phyloP scores from a whole-genome alignment of 2,329 filamentous ascomycete species.

The Claviceps capensis region DNA sequence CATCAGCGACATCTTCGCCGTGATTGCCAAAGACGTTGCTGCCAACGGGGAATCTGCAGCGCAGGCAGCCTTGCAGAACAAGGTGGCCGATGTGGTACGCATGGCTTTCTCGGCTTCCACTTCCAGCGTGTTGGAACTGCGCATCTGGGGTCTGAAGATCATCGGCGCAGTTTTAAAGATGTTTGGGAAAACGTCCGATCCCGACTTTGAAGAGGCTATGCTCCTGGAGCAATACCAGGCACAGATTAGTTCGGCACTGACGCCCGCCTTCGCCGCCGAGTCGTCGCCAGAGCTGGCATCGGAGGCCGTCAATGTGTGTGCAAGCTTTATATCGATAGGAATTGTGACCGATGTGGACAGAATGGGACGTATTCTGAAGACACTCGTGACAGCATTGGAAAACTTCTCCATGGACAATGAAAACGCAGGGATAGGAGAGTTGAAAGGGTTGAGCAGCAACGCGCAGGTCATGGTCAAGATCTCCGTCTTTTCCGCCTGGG shows the following conservation, averaged over 20 bases:
- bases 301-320: constrained; percentile 92
- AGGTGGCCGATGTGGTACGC: constrained; percentile 81
- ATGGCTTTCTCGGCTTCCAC: constrained; percentile 98
- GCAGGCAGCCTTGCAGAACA: constrained; percentile 64
- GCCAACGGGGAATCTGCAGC: constrained; percentile 67
- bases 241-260: constrained; percentile 91
- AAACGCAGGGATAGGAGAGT: constrained; percentile 77
- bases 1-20: constrained; percentile 65
- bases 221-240: constrained; percentile 96
- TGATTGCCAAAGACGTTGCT: constrained; percentile 66
- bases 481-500: constrained; percentile 94
- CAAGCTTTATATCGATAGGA: constrained; percentile 92
- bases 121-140: constrained; percentile 76
- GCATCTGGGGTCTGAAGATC: constrained; percentile 84
- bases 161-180: constrained; percentile 89
- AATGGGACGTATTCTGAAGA: constrained; percentile 97
- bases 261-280: constrained; percentile 88
- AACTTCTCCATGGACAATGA: constrained; percentile 77
- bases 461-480: constrained; percentile 98
- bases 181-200: constrained; percentile 90
- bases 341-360: constrained; percentile 95
- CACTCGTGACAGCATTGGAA: constrained; percentile 78
- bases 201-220: constrained; percentile 94
- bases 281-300: constrained; percentile 92
- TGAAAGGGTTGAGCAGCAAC: constrained; percentile 86